Evolutionary conservation across 306 rosid species (phyloP), one percentile per base, ranked within the genome.

Genomic region (Prunus padus): DNA sequence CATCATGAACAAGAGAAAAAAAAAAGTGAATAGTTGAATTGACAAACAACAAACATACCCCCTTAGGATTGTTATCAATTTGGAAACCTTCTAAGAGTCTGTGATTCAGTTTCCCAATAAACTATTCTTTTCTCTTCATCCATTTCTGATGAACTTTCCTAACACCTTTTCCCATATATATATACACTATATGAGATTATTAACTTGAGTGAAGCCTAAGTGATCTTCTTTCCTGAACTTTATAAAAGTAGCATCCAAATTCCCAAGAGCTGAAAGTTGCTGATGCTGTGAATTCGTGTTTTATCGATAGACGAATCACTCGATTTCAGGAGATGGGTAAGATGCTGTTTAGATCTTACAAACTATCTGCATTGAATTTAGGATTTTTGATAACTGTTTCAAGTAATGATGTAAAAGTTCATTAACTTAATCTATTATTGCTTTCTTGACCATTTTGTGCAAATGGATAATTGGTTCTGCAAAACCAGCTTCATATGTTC

Each of bases 181-280:
- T 63, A 51, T 18, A 33, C 51, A 16, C 49, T 79, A 65, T 86
- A 75, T 80, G 59, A 71, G 74, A 75, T 79, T 81, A 79, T 73
- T 73, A 78, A 72, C 86, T 86, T 89, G 88, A 75, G 74, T 86
- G 74, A 72, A 54, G 69, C 64, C 84, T 45, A 87, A 57, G 88
- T 82, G 65, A 63, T 73, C 67, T 74, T 77, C 65, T 62, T 72
- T 77, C 69, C 84, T 83, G 75, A 69, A 54, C 76, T 83, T 78
- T 80, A 66, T 86, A 85, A 76, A 72, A 70, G 81, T 72, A 70
- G 25, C 78, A 50, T 78, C 57, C 77, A 76, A 51, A 30, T 82
- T 72, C 73, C 84, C 69, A 81, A 62, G 87, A 88, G 78, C 77
- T 73, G 49, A 54, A 45, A 56, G 82, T 71, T 71, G 54, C 76